Evolutionary conservation across 768 basidiomycete genomes (phyloP).

Genomic region (Tephrocybe sp.): DNA sequence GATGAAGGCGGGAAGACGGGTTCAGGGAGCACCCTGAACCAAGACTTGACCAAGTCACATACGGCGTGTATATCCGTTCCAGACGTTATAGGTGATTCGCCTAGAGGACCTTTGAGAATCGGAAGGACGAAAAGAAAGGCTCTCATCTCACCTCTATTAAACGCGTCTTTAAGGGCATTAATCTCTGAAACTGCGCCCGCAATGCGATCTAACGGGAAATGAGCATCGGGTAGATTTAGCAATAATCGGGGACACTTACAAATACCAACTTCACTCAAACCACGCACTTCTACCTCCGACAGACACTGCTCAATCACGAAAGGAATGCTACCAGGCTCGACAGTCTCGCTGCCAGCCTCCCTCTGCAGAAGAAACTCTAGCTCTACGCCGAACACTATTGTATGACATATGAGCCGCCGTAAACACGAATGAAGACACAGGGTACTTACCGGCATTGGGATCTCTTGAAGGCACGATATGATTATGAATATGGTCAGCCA

Average conservation of each 20-base stretch:
- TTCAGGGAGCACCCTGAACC: conserved; percentile 82
- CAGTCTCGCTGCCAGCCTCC: conserved; percentile 49
- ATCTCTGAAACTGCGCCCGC: conserved; percentile 74
- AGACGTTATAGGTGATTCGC: conserved; percentile 57
- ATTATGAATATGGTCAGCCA: conserved; percentile 71
- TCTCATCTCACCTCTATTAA: conserved; percentile 60
- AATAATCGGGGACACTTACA: conserved; percentile 47
- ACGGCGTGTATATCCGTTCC: conserved; percentile 78
- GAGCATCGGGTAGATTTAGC: background rate
- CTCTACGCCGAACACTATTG: conserved; percentile 72
- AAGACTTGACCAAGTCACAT: conserved; percentile 80
- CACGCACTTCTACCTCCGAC: conserved; percentile 68
- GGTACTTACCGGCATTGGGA: conserved; percentile 65
- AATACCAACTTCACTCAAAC: conserved; percentile 78
- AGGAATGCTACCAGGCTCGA: conserved; percentile 61
- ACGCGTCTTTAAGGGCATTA: conserved; percentile 65
- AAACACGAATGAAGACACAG: background rate
- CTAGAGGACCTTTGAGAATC: conserved; percentile 23
- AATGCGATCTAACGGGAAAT: conserved; percentile 60
- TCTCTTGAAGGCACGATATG: conserved; percentile 59
- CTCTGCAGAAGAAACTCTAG: conserved; percentile 66
- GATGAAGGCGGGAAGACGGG: conserved; percentile 70
- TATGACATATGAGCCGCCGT: conserved; percentile 3
- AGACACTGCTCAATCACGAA: conserved; percentile 64
- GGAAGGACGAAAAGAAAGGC: background rate